phyloP scores from a whole-genome alignment of 108 stramenopile species.

The Nitzschia inconspicua region DNA sequence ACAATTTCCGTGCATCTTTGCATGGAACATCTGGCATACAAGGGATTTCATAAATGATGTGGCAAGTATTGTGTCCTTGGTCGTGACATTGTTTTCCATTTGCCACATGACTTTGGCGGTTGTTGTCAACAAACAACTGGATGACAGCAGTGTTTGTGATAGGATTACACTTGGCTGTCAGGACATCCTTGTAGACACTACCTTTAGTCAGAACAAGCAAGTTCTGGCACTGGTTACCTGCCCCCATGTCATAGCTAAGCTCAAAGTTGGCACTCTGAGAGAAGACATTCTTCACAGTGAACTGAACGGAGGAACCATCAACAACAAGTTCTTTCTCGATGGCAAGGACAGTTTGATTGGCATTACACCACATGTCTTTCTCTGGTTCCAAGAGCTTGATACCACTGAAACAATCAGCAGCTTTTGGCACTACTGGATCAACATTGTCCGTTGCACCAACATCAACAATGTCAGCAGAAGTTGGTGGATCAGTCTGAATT shows the following conservation, averaged over 20 bases:
- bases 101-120: neutral
- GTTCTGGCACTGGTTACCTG: neutral
- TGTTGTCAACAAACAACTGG: neutral
- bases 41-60: neutral
- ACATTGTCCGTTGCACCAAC: neutral
- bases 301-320: neutral
- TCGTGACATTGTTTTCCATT: neutral
- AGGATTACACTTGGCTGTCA: constrained; percentile 1
- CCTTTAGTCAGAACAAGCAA: neutral
- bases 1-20: neutral
- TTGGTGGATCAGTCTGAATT: neutral
- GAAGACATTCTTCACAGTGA: neutral
- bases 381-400: too few species aligned
- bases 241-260: neutral
- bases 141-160: neutral
- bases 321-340: neutral
- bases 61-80: neutral
- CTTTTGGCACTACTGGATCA: neutral
- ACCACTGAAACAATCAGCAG: neutral
- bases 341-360: too few species aligned
- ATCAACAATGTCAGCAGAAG: neutral
- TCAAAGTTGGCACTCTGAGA: neutral
- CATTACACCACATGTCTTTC: too few species aligned
- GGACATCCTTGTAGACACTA: neutral
- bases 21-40: neutral